Evolutionary conservation across 2,329 filamentous ascomycete genomes (phyloP).

Genomic region (Talaromyces sp.): DNA sequence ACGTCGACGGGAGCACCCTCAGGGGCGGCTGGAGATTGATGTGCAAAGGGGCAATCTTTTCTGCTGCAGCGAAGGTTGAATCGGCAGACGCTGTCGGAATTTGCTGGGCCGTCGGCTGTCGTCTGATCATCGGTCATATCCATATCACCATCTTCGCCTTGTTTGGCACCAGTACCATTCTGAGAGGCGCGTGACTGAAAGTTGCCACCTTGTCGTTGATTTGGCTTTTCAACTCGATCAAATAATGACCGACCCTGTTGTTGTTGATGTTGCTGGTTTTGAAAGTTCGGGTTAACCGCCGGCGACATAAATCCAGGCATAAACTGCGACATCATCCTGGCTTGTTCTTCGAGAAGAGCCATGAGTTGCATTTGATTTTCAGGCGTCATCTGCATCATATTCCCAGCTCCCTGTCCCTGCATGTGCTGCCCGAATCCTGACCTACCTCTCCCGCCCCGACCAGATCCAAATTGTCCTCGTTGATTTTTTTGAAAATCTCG

Average conservation of each 20-base stretch:
- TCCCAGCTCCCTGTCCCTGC: conserved; percentile 37
- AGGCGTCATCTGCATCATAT: conserved; percentile 56
- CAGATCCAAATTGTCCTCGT: conserved; percentile 48
- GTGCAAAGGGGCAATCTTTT: conserved; percentile 84
- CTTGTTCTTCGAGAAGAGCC: conserved; percentile 79
- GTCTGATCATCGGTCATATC: conserved; percentile 39
- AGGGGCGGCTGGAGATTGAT: conserved; percentile 87
- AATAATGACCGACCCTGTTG: conserved; percentile 61
- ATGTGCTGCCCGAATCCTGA: conserved; percentile 33
- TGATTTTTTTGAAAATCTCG: conserved; percentile 70
- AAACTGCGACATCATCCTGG: conserved; percentile 76
- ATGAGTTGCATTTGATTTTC: conserved; percentile 71
- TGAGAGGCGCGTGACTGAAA: conserved; percentile 47
- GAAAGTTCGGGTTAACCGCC: conserved; percentile 53
- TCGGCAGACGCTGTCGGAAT: conserved; percentile 70
- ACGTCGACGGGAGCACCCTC: conserved; percentile 74
- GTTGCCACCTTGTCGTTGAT: conserved; percentile 52
- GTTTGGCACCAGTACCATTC: conserved; percentile 25
- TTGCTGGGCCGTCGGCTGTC: conserved; percentile 45
- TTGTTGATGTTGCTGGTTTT: conserved; percentile 33
- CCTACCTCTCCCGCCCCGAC: conserved; percentile 46
- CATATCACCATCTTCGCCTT: conserved; percentile 28
- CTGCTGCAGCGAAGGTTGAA: conserved; percentile 88
- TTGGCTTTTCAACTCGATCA: conserved; percentile 60
- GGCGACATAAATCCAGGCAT: conserved; percentile 54